Base-by-base conservation (phyloP, 75 land plant species). In the Pseudotsuga menziesii region DNA sequence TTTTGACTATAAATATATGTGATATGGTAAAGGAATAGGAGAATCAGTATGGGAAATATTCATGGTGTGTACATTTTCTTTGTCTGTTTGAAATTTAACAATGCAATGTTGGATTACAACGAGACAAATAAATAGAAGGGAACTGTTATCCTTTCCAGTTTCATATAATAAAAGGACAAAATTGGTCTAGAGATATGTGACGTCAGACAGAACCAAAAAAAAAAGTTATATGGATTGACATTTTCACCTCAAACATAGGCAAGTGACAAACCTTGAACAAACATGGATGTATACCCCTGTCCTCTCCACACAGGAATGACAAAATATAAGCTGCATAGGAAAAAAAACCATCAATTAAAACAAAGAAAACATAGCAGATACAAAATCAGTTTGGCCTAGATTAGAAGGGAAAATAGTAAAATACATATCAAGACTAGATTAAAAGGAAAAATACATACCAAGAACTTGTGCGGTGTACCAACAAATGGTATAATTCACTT, bases 241-340 rank as follows among this genome's bases (percentile, higher is more conserved):
- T 3, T 56, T 74, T 52, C 61, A 74, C 20, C 22, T 35, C 70
- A 66, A 66, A 59, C 29, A 23, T 56, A 76, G 14, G 22, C 26
- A 22, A 27, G 75, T 14, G 56, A 12, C 77, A 77, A 39, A 86
- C 98, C 98, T 93, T 95, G 98, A 54, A 85, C 76, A 87, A 95
- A 89, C 86, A 93, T 88, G 23, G 88, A 89, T 27, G 88, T 85
- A 62, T 89, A 95, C 20, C 96, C 98, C 82, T 83, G 82, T 78
- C 91, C 94, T 80, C 66, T 83, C 91, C 88, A 81, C 82, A 95
- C 56, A 78, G 98, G 98, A 77, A 95, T 70, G 36, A 95, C 98
- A 88, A 95, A 95, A 74, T 91, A 85, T 48, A 81, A 89, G 88
- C 98, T 95, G 82, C 87, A 76, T 80, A 55, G 23, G n/a, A n/a